These are phyloP conservation scores for Fomitopsis pulvina DNA, from an alignment of 768 basidiomycete genomes.

Conservation along the genomic window DNA sequence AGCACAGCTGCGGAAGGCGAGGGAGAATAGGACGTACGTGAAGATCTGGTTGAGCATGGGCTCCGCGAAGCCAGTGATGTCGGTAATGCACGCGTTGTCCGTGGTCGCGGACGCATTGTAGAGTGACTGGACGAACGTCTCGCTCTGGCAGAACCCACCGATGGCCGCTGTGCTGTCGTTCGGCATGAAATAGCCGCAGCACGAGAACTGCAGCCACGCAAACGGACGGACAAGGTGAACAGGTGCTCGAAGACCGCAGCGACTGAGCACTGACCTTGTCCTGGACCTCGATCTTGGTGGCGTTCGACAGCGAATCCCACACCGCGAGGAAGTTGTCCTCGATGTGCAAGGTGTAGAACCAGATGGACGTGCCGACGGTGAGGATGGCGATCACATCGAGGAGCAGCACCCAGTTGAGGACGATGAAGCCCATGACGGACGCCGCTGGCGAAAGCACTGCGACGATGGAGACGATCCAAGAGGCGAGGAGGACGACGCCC, in stretches of 20 bases:
- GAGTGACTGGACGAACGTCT: slow-evolving; percentile 31
- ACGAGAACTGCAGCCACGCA: slow-evolving; percentile 69
- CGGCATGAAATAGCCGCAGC: slow-evolving; percentile 73
- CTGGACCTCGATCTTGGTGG: slow-evolving; percentile 55
- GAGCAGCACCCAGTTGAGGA: slow-evolving; percentile 73
- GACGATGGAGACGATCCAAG: slow-evolving; percentile 63
- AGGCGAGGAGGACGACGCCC: slow-evolving; percentile 59
- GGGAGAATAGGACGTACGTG: slow-evolving; percentile 59
- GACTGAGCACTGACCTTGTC: slow-evolving; percentile 47
- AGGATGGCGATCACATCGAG: slow-evolving; percentile 54
- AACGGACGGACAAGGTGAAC: too few relatives aligned
- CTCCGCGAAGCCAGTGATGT: slow-evolving; percentile 63
- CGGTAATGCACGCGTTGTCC: slow-evolving; percentile 57
- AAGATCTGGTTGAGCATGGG: slow-evolving; percentile 74
- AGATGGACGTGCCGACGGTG: slow-evolving; percentile 65
- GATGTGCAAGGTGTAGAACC: slow-evolving; percentile 77
- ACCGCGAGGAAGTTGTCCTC: slow-evolving; percentile 56
- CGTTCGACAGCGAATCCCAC: slow-evolving; percentile 42
- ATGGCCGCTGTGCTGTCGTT: slow-evolving; percentile 55
- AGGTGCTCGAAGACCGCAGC: background rate
- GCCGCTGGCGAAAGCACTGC: slow-evolving; percentile 69
- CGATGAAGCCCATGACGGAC: slow-evolving; percentile 60
- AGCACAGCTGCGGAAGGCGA: background rate
- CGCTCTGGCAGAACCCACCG: slow-evolving; percentile 49
- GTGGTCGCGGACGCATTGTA: slow-evolving; percentile 32